phyloP scores from a whole-genome alignment of 768 basidiomycete genomes.

The Clathrus columnatus region DNA sequence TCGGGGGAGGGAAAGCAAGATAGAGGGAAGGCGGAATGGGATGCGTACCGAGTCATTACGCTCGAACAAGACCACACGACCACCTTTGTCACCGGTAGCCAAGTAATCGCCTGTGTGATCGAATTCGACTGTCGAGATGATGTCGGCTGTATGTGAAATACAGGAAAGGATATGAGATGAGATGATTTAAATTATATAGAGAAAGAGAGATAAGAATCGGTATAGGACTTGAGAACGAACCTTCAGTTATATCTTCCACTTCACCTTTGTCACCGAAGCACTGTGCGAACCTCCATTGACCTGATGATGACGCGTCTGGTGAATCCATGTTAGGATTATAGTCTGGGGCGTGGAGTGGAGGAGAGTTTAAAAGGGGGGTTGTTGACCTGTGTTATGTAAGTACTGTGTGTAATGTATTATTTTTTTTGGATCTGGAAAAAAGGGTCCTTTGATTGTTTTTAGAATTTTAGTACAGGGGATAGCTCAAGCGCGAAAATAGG shows the following conservation, averaged over 20 bases:
- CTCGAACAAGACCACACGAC: slow-evolving; percentile 96
- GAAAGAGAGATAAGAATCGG: slow-evolving; percentile 5
- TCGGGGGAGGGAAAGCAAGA: slow-evolving; percentile 3
- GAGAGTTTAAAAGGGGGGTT: neutral
- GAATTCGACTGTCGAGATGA: slow-evolving; percentile 99
- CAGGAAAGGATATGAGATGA: slow-evolving; percentile 16
- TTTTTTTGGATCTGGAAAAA: slow-evolving; percentile 7
- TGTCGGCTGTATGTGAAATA: slow-evolving; percentile 67
- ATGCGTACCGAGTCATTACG: slow-evolving; percentile 84
- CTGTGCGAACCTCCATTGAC: slow-evolving; percentile 97
- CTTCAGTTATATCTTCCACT: slow-evolving; percentile 99
- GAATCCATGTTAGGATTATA: slow-evolving; percentile 38
- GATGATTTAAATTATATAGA: neutral
- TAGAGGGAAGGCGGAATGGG: slow-evolving; percentile 12
- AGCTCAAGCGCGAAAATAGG: no score
- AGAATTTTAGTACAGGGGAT: no score
- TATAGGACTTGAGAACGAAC: slow-evolving; percentile 34
- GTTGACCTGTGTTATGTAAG: neutral
- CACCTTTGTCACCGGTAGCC: slow-evolving; percentile 98
- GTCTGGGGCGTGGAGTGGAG: slow-evolving; percentile 11
- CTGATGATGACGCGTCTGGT: slow-evolving; percentile 78
- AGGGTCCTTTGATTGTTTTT: slow-evolving; percentile 19
- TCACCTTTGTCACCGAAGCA: slow-evolving; percentile 99
- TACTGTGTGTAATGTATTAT: slow-evolving; percentile 16
- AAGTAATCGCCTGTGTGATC: slow-evolving; percentile 99